Conservation (phyloP, 139 green algal species). For the Deuterostichococcus epilithicus region DNA sequence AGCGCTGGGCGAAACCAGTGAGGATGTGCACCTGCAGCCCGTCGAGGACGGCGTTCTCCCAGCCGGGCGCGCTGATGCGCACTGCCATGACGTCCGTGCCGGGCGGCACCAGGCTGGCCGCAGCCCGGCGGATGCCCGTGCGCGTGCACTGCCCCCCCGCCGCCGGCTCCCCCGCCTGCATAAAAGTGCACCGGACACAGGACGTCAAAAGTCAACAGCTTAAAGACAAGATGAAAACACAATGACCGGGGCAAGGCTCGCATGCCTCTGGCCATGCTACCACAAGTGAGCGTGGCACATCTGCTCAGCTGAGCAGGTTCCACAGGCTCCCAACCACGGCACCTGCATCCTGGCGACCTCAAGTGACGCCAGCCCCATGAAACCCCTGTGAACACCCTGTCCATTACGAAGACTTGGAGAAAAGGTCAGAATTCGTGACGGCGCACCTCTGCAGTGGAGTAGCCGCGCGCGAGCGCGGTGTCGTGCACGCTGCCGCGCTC, state of each 20-base stretch:
- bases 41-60: conserved; percentile 62
- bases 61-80: conserved; percentile 54
- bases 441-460: conserved; percentile 13
- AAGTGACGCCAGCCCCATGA: too few relatives aligned
- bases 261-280: too few relatives aligned
- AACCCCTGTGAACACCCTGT: too few relatives aligned
- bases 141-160: conserved; percentile 14
- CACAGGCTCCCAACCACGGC: too few relatives aligned
- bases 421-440: not conserved
- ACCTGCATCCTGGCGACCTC: too few relatives aligned
- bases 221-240: too few relatives aligned
- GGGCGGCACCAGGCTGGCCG: conserved; percentile 6
- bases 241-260: too few relatives aligned
- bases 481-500: not conserved
- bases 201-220: too few relatives aligned
- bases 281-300: too few relatives aligned
- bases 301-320: too few relatives aligned
- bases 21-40: conserved; percentile 33
- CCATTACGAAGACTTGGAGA: too few relatives aligned
- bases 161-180: not conserved
- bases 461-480: conserved; percentile 7
- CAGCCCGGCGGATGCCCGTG: conserved; percentile 3
- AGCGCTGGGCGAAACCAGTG: not conserved
- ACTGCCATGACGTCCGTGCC: conserved; percentile 42
- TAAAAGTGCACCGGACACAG: not conserved